Conservation (phyloP, 257 asterid genomes). For the Anisodus tanguticus region DNA sequence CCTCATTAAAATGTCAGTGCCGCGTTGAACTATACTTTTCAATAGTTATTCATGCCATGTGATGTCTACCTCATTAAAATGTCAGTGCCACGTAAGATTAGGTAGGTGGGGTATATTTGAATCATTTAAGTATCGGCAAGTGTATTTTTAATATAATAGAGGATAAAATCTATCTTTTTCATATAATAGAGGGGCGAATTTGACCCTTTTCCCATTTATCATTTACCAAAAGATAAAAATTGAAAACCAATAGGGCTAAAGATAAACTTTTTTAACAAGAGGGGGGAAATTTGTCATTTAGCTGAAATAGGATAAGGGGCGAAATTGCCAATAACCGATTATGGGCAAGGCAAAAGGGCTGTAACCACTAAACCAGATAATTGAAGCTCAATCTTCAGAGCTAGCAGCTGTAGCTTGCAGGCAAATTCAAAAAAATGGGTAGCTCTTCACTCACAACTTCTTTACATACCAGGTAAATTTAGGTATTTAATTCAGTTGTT, state of each 20-base stretch:
- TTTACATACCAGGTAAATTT: not conserved
- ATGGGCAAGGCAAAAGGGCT: not conserved
- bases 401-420: not conserved
- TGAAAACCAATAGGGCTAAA: not conserved
- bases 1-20: no score
- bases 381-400: not conserved
- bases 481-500: no score
- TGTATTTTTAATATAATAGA: no score
- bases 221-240: not conserved
- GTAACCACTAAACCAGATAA: not conserved
- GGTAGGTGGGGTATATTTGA: no score
- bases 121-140: no score
- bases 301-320: constrained; percentile 13
- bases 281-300: not conserved
- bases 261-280: not conserved
- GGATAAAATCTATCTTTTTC: no score
- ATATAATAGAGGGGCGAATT: no score
- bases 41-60: no score
- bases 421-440: constrained; percentile 19
- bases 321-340: constrained; percentile 3
- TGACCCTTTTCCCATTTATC: no score
- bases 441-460: constrained; percentile 8
- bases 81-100: no score
- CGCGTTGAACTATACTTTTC: no score
- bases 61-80: no score